These are phyloP conservation scores for Aspergillus proliferans DNA, from an alignment of 2,329 filamentous ascomycete species.

Conservation along the genomic window DNA sequence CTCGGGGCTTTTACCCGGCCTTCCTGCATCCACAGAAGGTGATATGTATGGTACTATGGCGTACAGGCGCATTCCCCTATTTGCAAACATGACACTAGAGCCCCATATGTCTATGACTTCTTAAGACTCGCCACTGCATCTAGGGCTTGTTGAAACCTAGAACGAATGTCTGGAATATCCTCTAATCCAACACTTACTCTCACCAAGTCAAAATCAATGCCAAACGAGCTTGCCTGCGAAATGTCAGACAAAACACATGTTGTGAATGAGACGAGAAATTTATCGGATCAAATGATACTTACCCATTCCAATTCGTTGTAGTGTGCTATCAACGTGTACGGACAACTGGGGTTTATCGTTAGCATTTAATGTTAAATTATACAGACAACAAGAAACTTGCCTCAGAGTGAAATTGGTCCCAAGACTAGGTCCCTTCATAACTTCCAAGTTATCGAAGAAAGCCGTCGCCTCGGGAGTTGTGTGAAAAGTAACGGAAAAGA, in stretches of 20 bases:
- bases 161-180: constrained; percentile 60
- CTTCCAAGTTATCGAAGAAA: constrained; percentile 82
- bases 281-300: constrained; percentile 21
- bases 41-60: too few relatives aligned
- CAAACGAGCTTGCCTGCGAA: constrained; percentile 60
- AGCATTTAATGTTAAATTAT: constrained; percentile 3
- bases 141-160: constrained; percentile 64
- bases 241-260: constrained; percentile 7
- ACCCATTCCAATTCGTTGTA: constrained; percentile 89
- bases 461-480: constrained; percentile 62
- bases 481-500: constrained; percentile 79
- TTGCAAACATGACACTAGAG: not conserved
- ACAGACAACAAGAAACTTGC: constrained; percentile 22
- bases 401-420: constrained; percentile 93
- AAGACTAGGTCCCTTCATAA: constrained; percentile 86
- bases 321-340: constrained; percentile 87
- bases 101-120: not conserved
- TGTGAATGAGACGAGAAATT: not conserved
- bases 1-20: too few relatives aligned
- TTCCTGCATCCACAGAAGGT: too few relatives aligned
- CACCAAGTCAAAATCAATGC: constrained; percentile 73
- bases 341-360: constrained; percentile 51
- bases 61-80: not conserved
- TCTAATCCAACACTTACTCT: constrained; percentile 88
- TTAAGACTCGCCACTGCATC: constrained; percentile 42